A percentile compares a stretch with the other conserved stretches of the same genome.
These are phyloP conservation scores for Osmanthus fragrans DNA, from an alignment of 257 asterid genomes.

Conservation along the genomic window DNA sequence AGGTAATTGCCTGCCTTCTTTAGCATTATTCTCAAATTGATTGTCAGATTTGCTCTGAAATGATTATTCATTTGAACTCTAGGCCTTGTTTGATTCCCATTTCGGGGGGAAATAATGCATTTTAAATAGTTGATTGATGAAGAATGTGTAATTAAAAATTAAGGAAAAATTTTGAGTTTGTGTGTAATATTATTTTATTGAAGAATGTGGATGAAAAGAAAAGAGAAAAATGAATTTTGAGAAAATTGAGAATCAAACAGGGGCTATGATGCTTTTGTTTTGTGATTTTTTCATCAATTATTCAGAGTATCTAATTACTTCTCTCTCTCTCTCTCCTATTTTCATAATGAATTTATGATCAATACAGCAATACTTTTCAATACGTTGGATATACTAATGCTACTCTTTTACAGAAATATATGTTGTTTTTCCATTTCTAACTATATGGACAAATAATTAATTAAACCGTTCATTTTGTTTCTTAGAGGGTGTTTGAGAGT, in stretches of 20 bases:
- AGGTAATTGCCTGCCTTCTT: constrained; percentile 40
- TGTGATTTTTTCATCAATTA: background rate
- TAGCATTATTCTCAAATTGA: background rate
- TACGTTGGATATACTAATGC: background rate
- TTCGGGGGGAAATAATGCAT: no score
- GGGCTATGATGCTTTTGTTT: background rate
- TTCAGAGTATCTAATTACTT: background rate
- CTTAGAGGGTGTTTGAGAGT: no score
- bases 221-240: no score
- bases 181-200: no score
- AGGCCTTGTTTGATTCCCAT: no score
- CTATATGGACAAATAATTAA: background rate
- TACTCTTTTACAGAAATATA: background rate
- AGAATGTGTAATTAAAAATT: no score
- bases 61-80: background rate
- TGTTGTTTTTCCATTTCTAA: background rate
- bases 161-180: no score
- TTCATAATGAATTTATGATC: background rate
- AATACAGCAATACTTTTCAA: background rate
- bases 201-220: no score
- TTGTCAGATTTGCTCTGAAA: background rate
- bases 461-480: background rate
- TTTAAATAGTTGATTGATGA: no score
- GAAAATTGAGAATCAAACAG: no score
- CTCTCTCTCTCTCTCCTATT: background rate